Evolutionary conservation across 208 protist species (phyloP).

Genomic region (Wallacemonas rigidus): DNA sequence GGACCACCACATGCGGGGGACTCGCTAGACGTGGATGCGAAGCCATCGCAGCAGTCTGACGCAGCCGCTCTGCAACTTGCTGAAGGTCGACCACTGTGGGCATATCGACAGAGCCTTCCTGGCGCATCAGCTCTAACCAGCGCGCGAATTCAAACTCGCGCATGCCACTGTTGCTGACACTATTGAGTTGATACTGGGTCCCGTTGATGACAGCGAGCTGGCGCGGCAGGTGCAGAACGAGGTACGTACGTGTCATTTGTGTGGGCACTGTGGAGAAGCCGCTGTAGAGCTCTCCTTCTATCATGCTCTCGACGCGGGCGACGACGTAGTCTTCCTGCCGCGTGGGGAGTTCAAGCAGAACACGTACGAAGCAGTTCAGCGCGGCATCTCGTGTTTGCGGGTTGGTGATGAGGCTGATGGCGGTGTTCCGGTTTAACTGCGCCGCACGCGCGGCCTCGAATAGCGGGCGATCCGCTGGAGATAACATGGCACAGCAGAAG

Average conservation of each 20-base stretch:
- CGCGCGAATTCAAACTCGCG: constrained; percentile 59
- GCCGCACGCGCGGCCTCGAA: constrained; percentile 56
- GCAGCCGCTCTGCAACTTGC: constrained; percentile 35
- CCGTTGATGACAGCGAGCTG: constrained; percentile 64
- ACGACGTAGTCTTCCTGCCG: constrained; percentile 72
- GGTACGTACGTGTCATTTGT: constrained; percentile 53
- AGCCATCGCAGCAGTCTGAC: neutral
- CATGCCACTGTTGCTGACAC: constrained; percentile 83
- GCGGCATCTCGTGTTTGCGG: constrained; percentile 24
- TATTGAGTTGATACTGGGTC: constrained; percentile 80
- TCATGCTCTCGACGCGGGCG: constrained; percentile 45
- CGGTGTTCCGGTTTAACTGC: constrained; percentile 74
- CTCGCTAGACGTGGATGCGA: neutral
- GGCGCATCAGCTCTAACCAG: constrained; percentile 59
- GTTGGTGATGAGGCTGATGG: constrained; percentile 58
- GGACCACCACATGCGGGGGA: neutral
- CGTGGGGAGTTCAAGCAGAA: constrained; percentile 66
- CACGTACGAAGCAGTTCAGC: constrained; percentile 70
- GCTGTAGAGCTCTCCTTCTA: constrained; percentile 60
- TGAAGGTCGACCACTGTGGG: constrained; percentile 41
- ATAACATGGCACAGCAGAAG: constrained; percentile 28
- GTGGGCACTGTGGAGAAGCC: constrained; percentile 58
- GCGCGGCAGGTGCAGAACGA: constrained; percentile 58
- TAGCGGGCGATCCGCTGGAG: constrained; percentile 48
- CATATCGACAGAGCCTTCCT: constrained; percentile 17